These are phyloP conservation scores for Chaetomium cochliodes DNA, from an alignment of 495 filamentous ascomycete species.

Conservation along the genomic window DNA sequence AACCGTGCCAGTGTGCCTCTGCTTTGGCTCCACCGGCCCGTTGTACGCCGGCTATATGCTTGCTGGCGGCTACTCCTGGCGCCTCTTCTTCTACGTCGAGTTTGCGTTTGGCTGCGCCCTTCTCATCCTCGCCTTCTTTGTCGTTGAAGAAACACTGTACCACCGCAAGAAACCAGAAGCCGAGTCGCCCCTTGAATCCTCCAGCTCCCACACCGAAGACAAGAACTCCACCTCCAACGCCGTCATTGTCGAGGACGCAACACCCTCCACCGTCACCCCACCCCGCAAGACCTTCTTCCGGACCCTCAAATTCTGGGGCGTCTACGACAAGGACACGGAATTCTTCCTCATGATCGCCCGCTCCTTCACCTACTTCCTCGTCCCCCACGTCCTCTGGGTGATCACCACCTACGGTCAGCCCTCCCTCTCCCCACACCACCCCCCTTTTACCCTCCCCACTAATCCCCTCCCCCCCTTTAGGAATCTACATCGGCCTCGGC, in stretches of 20 bases:
- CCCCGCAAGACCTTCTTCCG: slow-evolving; percentile 47
- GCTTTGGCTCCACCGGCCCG: slow-evolving; percentile 57
- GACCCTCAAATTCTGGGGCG: slow-evolving; percentile 51
- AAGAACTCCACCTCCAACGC: slow-evolving; percentile 26
- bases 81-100: slow-evolving; percentile 64
- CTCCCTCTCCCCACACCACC: neutral
- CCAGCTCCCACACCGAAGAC: slow-evolving; percentile 26
- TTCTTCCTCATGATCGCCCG: slow-evolving; percentile 57
- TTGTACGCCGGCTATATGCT: slow-evolving; percentile 66
- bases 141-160: slow-evolving; percentile 62
- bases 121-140: slow-evolving; percentile 58
- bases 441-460: slow-evolving; percentile 4
- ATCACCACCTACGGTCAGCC: slow-evolving; percentile 52
- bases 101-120: slow-evolving; percentile 57
- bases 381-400: slow-evolving; percentile 60
- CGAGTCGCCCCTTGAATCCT: neutral
- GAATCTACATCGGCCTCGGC: slow-evolving; percentile 58
- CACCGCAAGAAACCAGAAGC: slow-evolving; percentile 39
- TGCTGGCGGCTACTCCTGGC: slow-evolving; percentile 60
- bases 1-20: slow-evolving; percentile 52
- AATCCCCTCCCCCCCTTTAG: slow-evolving; percentile 26
- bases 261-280: slow-evolving; percentile 28
- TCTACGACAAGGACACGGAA: slow-evolving; percentile 50
- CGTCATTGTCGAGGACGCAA: slow-evolving; percentile 20
- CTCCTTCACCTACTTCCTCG: slow-evolving; percentile 58